Percentiles rank a stretch among this genome's conserved stretches.
phyloP scores from a whole-genome alignment of 345 rosid genomes.

The Linum tenue region DNA sequence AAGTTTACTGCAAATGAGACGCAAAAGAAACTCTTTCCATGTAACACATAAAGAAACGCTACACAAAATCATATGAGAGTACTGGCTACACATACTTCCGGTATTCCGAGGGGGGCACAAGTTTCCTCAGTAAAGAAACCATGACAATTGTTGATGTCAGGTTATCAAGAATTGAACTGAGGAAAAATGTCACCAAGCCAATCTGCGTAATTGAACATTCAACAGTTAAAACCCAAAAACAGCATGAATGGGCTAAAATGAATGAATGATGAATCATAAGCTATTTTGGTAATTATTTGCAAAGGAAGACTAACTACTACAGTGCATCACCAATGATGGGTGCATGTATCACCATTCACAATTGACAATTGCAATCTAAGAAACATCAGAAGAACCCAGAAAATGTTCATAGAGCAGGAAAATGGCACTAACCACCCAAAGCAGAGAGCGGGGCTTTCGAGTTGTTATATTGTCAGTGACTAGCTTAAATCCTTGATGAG shows the following conservation, averaged over 20 bases:
- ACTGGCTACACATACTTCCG: slow-evolving; percentile 63
- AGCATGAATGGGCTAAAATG: not conserved
- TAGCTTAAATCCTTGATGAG: slow-evolving; percentile 98
- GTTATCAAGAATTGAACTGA: slow-evolving; percentile 85
- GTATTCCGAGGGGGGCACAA: slow-evolving; percentile 81
- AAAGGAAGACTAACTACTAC: no score
- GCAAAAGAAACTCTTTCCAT: not conserved
- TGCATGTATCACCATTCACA: no score
- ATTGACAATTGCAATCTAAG: not conserved
- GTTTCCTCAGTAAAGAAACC: slow-evolving; percentile 88
- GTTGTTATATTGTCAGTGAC: slow-evolving; percentile 95
- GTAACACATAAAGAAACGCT: not conserved
- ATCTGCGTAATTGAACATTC: slow-evolving; percentile 41
- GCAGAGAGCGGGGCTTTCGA: slow-evolving; percentile 69
- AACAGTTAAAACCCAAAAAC: slow-evolving; percentile 13
- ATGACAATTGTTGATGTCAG: slow-evolving; percentile 90
- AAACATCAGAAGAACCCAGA: not conserved
- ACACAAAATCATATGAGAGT: not conserved
- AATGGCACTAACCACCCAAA: slow-evolving; percentile 78
- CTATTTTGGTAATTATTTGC: no score
- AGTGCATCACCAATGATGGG: not conserved
- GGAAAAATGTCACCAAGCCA: slow-evolving; percentile 87
- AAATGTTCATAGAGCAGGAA: not conserved
- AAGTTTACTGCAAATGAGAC: no score
- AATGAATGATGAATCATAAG: no score